Evolutionary conservation across 2,329 filamentous ascomycete species (phyloP), one percentile per base, ranked within the genome.

Genomic region (Botryotinia narcissicola): DNA sequence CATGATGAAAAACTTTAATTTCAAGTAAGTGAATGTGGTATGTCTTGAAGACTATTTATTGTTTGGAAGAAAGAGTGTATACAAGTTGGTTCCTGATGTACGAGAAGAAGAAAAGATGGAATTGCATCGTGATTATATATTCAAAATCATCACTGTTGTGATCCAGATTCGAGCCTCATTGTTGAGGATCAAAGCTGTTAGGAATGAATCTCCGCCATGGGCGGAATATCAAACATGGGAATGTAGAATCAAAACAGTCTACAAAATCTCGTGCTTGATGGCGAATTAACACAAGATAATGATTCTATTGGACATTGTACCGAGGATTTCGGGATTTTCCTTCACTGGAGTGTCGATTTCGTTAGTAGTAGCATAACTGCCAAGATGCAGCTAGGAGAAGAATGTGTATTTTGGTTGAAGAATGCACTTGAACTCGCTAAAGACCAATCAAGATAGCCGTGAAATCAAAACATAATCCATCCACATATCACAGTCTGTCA

Each of bases 51-150:
- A 69, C 66, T 69, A 59, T 57, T 69, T 69, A 57, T 69, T 57
- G n/a, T 44, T 69, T 69, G 66, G 51, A 57, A 57, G 48, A 69
- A 69, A 69, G 66, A 69, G 66, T 69, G 66, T 69, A 69, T 69
- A 69, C 66, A 69, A 69, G 66, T 69, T 69, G n/a, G 66, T 42
- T 69, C 37, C 66, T 69, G 66, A 25, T 69, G 48, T 42, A 59
- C 35, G 48, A 32, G 29, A 44, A 42, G 18, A 32, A 59, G 5
- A 14, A n/a, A 68, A 40, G 66, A 69, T 0, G 66, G 48, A 44
- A 42, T 42, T 32, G 1, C 66, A 57, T 69, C 48, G n/a, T 69
- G 48, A 20, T 69, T 57, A 57, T 69, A 69, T 69, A 69, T 42
- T 69, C 35, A n/a, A 57, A 10, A 32, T 57, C 35, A 32, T 42